These are phyloP conservation scores for Neurospora intermedia DNA, from an alignment of 495 filamentous ascomycete species.

Conservation along the genomic window DNA sequence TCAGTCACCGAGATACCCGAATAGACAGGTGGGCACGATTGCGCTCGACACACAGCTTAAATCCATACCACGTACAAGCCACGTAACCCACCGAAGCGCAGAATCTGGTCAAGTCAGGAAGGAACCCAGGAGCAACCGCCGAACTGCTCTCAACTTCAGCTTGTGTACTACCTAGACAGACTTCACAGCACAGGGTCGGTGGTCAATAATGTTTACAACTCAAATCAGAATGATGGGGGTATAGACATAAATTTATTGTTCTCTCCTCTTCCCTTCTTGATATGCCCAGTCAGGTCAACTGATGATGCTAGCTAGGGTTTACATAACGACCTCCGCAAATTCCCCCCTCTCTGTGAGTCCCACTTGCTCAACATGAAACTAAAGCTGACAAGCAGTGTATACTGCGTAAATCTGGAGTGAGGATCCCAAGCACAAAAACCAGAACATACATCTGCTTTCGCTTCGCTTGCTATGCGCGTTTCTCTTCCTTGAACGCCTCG, in stretches of 20 bases:
- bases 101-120: too few species aligned
- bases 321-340: neutral
- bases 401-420: too few species aligned
- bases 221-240: neutral
- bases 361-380: too few species aligned
- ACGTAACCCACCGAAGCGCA: too few species aligned
- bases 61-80: neutral
- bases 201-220: neutral
- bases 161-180: too few species aligned
- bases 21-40: too few species aligned
- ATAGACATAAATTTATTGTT: neutral
- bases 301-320: neutral
- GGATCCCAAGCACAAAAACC: neutral
- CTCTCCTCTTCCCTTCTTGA: neutral
- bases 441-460: neutral
- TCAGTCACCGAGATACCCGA: too few species aligned
- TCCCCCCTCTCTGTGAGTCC: too few species aligned
- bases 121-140: too few species aligned
- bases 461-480: neutral
- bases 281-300: neutral
- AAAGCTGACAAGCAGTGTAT: too few species aligned
- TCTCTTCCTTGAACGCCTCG: neutral
- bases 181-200: too few species aligned
- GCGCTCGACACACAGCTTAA: neutral
- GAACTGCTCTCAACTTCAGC: too few species aligned